Evolutionary conservation across 371 early-diverging fungal genomes (phyloP), one percentile per base, ranked within the genome.

Genomic region (Saksenaea vasiformis): DNA sequence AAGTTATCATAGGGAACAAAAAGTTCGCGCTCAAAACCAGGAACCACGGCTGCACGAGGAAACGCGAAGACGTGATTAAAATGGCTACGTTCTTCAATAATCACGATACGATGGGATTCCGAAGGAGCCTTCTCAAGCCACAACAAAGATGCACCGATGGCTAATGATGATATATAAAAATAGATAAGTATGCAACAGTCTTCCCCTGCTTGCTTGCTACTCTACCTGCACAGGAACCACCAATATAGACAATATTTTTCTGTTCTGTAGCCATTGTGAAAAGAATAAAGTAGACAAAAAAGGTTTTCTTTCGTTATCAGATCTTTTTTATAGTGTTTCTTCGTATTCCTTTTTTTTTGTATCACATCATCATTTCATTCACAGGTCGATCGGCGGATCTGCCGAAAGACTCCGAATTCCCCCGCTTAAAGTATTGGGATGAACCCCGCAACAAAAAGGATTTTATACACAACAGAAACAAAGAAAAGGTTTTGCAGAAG

Each of bases 61-160:
- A 87, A 88, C 3, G 85, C 86, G 70, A 84, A 88, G 43, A 86
- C 85, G 73, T 84, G 85, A 44, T 88, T 86, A 43, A 74, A 81
- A 61, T 88, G 87, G 8, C 77, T 76, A 57, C 80, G 85, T 55
- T 67, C 72, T 69, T 88, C 88, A 60, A 88, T 85, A 44, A 87
- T 41, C 63, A 88, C 74, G 10, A 88, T 34, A 11, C 85, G 80
- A 57, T 87, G 82, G 35, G 71, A 67, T 19, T 76, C 60, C 1
- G 31, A 31, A 0, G 74, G 70, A 27, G 82, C 72, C 8, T 70
- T 58, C 14, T 71, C 71, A 22, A 61, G 65, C 77, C 76, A 83
- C 3, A 63, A 55, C 53, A 76, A 17, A 1, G 65, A 58, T 28
- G 79, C 67, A 36, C 78, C 74, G 54, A 76, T 59, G 10, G 80